Base-by-base conservation (phyloP, 768 basidiomycete species). In the Russula griseocarnosa region DNA sequence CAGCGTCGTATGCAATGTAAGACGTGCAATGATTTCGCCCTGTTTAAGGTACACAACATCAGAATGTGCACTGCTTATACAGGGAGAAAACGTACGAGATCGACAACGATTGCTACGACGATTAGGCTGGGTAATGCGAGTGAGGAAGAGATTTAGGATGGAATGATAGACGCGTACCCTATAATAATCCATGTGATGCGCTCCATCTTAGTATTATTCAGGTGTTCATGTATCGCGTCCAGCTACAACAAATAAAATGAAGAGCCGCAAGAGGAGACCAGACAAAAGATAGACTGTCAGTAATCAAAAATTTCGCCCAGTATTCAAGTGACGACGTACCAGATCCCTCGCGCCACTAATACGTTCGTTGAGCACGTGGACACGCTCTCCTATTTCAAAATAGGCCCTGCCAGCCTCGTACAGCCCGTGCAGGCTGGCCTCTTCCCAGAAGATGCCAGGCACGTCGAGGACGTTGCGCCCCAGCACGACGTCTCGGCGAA, bases 351-450 rank as follows among this genome's bases (percentile, higher is more conserved):
- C 90, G 8, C 94, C 89, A 5, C 84, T 86, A 42, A 97, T 76
- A 67, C 92, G 89, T 72, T 96, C 94, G 72, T 95, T 96, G 67
- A 98, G 74, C 13, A 86, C 88, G 72, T 87, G 83, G 34, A 95
- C 93, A 40, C 95, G 75, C 5, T 81, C 84, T 40, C 83, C 85
- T 58, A 97, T 93, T 74, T 98, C 95, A 82, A 97, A 92, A 71
- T 98, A 98, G 69, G 94, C 94, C 61, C 93, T 79, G 53, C 95
- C 93, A 0, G 94, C 93, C 68, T 94, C 92, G 71, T 98, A 98
- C 40, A 98, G 74, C 32, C 86, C 88, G 70, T 90, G 89, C 69
- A 96, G 76, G 67, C 89, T 94, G 13, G 93, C 94, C 72, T 96
- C 94, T 57, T 86, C 87, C 95, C 94, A 97, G 74, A 98, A 98